Evolutionary conservation across 2,329 filamentous ascomycete species (phyloP).

Genomic region (Amauroascus verrucosus): DNA sequence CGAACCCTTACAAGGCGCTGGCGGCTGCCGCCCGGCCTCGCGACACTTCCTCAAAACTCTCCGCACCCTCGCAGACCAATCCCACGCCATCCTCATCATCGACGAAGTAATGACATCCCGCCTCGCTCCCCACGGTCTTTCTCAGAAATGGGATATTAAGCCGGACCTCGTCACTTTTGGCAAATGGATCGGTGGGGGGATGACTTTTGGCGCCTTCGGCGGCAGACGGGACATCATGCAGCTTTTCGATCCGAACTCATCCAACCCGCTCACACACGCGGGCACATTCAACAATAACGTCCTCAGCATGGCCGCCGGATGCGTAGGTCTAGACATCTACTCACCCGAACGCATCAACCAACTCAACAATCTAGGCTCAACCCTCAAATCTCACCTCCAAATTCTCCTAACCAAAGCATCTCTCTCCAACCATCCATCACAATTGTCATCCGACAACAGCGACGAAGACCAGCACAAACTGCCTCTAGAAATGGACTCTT

Average conservation of each 20-base stretch:
- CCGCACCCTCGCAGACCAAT: conserved; percentile 39
- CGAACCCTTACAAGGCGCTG: conserved; percentile 56
- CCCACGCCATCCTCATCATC: conserved; percentile 52
- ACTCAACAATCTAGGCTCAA: conserved; percentile 23
- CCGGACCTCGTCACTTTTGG: conserved; percentile 57
- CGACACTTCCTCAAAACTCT: conserved; percentile 45
- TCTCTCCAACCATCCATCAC: neutral
- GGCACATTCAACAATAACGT: conserved; percentile 62
- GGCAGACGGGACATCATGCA: conserved; percentile 50
- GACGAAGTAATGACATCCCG: conserved; percentile 65
- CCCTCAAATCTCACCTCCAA: conserved; percentile 19
- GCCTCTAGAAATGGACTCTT: neutral
- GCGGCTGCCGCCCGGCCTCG: conserved; percentile 46
- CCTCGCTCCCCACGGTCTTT: conserved; percentile 44
- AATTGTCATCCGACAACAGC: neutral
- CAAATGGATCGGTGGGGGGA: conserved; percentile 57
- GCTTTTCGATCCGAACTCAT: conserved; percentile 44
- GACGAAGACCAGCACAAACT: neutral
- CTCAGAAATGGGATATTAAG: conserved; percentile 34
- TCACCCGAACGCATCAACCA: conserved; percentile 16
- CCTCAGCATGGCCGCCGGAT: conserved; percentile 49
- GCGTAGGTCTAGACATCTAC: conserved; percentile 26
- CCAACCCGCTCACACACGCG: conserved; percentile 41
- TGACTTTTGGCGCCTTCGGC: conserved; percentile 58
- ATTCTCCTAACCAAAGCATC: conserved; percentile 10